Base-by-base conservation (phyloP, 2,329 filamentous ascomycete genomes). In the Penicillium sp. region DNA sequence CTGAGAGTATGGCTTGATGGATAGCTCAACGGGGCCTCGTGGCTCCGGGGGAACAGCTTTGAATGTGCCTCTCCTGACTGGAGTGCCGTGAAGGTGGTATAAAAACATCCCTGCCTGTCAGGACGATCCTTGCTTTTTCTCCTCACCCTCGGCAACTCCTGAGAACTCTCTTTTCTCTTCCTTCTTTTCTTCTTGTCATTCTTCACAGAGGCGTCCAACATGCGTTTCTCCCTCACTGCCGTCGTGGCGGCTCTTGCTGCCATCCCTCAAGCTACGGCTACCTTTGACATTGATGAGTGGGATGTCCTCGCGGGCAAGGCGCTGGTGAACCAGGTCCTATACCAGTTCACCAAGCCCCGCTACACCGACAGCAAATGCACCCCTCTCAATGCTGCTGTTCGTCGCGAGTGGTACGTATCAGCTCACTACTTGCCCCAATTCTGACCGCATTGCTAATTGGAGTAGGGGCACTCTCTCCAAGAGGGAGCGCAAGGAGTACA, bases 401-500 rank as follows among this genome's bases (percentile, higher is more conserved):
- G 67, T 15, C 56, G 66, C 29, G 67, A 69, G 60, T 69, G 67
- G 67, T 68, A 56, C 26, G 66, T 74, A 56, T 1, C 41, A 13
- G 30, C 21, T 19, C 45, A 17, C 21, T 9, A 11, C 38, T 13
- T 11, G 8, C 19, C 4, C 41, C 8, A 15, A 5, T 13, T 8
- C 35, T 3, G 0, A 2, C 13, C 8, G 9, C 35, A 5, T 15
- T 41, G 23, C 53, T 56, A 45, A 45, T 47, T 26, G 45, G n/a
- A 7, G 2, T 45, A 58, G 62, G 54, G 54, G 58, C 26, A 45
- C 62, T 5, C 44, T 64, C 19, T 50, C 54, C 31, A 56, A 55
- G 38, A 7, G 19, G 0, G 62, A 64, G 44, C 62, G 62, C 44
- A 64, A 59, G 23, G 71, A 72, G 7, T 85, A 84, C 68, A 81